Evolutionary conservation across 2,329 filamentous ascomycete species (phyloP), one percentile per base, ranked within the genome.

Genomic region (Scorias spongiosa): DNA sequence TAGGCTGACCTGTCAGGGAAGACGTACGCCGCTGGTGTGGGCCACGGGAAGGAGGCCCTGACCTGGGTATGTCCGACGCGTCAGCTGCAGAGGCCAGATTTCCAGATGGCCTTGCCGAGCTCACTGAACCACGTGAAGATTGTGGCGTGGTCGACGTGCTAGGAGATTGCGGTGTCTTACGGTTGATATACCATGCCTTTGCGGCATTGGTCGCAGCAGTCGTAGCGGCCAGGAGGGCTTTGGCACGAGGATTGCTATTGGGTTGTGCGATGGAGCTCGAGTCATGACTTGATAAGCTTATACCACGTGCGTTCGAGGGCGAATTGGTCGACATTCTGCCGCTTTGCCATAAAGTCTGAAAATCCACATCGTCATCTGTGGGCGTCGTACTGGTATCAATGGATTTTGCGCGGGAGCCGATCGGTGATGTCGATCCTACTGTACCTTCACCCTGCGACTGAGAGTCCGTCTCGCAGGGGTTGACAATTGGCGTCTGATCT

Each of bases 141-240:
- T 12, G 32, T 12, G 3, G 15, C 11, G 11, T 9, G 12, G 9
- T 12, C 5, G 32, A 9, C 15, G 32, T 36, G 32, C 15, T 9
- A 9, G 32, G 32, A 26, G 20, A 26, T 15, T 36, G 32, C 9
- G 32, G 32, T 36, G 32, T 12, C 9, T 36, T 36, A 4, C 32
- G 32, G 9, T 36, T 36, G 12, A 15, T 15, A 9, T 36, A 36
- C 32, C 32, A 36, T 5, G 32, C 32, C 32, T 36, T 36, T 30
- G 57, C 57, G 5, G 57, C 57, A 12, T 44, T 57, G 4, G 57
- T 58, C 8, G 57, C 57, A n/a, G 57, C 55, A 1, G 54, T 56
- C 10, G 57, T 57, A 8, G 56, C 55, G 10, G 57, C 56, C 8
- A 60, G 49, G 8, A 60, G 37, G 26, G 48, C 57, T 17, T 55